phyloP scores from a whole-genome alignment of 164 flowering plant genomes.

The Piper longum region DNA sequence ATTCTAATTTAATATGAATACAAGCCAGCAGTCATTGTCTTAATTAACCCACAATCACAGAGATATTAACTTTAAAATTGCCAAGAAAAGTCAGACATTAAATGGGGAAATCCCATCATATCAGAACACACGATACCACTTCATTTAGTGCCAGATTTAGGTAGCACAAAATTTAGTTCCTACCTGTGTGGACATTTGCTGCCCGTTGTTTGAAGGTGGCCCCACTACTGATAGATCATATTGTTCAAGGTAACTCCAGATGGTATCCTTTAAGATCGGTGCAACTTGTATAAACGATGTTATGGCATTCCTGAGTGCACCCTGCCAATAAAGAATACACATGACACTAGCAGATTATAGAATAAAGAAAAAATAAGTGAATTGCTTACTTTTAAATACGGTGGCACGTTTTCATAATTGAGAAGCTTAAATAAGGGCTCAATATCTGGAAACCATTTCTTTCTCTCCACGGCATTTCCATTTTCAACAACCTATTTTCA shows the following conservation, averaged over 20 bases:
- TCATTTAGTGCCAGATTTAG: too few species aligned
- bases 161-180: not conserved
- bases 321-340: constrained; percentile 26
- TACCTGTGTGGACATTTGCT: constrained; percentile 55
- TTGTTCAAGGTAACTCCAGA: constrained; percentile 92
- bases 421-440: constrained; percentile 97
- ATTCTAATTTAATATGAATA: too few species aligned
- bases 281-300: constrained; percentile 60
- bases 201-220: constrained; percentile 30
- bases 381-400: constrained; percentile 68
- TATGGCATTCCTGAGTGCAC: constrained; percentile 80
- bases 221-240: constrained; percentile 96
- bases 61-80: too few species aligned
- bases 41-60: too few species aligned
- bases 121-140: too few species aligned
- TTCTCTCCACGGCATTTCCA: constrained; percentile 69
- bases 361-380: not conserved
- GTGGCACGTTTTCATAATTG: constrained; percentile 90
- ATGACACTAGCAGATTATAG: not conserved
- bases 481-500: constrained; percentile 63
- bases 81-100: too few species aligned
- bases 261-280: constrained; percentile 57
- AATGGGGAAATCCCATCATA: too few species aligned
- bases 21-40: too few species aligned
- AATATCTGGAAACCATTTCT: constrained; percentile 89